A percentile compares a stretch with the other conserved stretches of the same genome.
phyloP scores from a whole-genome alignment of 2,329 filamentous ascomycete genomes.

The Neodidymelliopsis sp. region DNA sequence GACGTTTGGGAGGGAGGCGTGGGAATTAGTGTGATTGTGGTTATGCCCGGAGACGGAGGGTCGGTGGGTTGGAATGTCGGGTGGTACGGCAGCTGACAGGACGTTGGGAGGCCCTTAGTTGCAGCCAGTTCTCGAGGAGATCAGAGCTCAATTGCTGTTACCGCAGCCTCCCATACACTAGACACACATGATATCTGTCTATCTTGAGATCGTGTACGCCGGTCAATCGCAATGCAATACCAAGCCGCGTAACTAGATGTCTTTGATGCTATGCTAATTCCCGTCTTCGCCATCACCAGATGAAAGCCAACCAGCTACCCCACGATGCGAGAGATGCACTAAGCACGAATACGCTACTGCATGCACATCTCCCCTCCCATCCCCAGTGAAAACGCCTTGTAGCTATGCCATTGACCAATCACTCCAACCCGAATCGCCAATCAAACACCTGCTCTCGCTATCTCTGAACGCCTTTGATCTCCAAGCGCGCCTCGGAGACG shows the following conservation, averaged over 20 bases:
- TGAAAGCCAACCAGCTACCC: too few relatives aligned
- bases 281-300: conserved; percentile 1
- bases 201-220: too few relatives aligned
- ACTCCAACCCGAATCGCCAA: background rate
- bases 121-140: background rate
- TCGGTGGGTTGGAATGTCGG: too few relatives aligned
- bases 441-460: conserved; percentile 2
- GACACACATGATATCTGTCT: too few relatives aligned
- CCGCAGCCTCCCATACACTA: too few relatives aligned
- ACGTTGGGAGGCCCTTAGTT: conserved; percentile 2
- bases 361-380: conserved; percentile 12
- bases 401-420: conserved; percentile 8
- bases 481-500: too few relatives aligned
- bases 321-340: conserved; percentile 15
- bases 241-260: background rate
- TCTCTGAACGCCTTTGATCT: conserved; percentile 10
- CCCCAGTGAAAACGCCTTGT: conserved; percentile 4
- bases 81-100: conserved; percentile 7
- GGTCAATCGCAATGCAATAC: too few relatives aligned
- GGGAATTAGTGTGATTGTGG: too few relatives aligned
- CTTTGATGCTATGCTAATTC: background rate
- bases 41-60: too few relatives aligned
- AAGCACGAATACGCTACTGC: conserved; percentile 14
- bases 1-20: too few relatives aligned
- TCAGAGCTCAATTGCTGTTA: conserved; percentile 10